Base-by-base conservation (phyloP, 208 protist genomes). In the Leishmania tropica region DNA sequence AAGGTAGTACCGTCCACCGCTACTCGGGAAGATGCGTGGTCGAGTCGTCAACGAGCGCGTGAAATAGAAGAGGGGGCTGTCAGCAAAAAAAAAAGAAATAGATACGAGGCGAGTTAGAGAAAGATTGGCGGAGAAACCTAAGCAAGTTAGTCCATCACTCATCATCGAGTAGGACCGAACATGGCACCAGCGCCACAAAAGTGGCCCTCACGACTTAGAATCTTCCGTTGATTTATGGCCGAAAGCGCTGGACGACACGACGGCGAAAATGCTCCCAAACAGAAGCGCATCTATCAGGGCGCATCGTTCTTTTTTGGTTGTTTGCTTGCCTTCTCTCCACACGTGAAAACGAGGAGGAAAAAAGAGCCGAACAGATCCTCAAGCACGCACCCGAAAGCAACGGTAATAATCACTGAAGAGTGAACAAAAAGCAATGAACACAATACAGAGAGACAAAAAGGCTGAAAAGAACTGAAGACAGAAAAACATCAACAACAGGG, bases 61-160 rank as follows among this genome's bases (percentile, higher is more conserved):
- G 24, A 54, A 5, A 53, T 53, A 35, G 68, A 74, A 47, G 28
- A 72, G 17, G 35, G 3, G 45, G 37, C n/a, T 81, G 58, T 4
- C 5, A 54, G 54, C 2, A 48, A 78, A 70, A 54, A 35, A 74
- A 62, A 78, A 80, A 54, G 65, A 70, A 51, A 73, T 64, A n/a
- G 60, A 60, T 42, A 68, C 28, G 70, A 54, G 42, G 37, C 37
- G 13, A 53, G 75, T 74, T 54, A 70, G n/a, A 68, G 75, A 78
- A 70, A 78, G 75, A 78, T 54, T 65, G 28, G 75, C 65, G 54
- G 48, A 21, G 35, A 31, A 65, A 15, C 75, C 31, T 13, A 71
- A 68, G 58, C 75, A 28, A 35, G 37, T 73, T 28, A 51, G 37
- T 74, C 45, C 70, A 74, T 45, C 21, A 54, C n/a, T 31, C 70